Evolutionary conservation across 2,329 filamentous ascomycete genomes (phyloP).

Genomic region (Aureobasidium sp.): DNA sequence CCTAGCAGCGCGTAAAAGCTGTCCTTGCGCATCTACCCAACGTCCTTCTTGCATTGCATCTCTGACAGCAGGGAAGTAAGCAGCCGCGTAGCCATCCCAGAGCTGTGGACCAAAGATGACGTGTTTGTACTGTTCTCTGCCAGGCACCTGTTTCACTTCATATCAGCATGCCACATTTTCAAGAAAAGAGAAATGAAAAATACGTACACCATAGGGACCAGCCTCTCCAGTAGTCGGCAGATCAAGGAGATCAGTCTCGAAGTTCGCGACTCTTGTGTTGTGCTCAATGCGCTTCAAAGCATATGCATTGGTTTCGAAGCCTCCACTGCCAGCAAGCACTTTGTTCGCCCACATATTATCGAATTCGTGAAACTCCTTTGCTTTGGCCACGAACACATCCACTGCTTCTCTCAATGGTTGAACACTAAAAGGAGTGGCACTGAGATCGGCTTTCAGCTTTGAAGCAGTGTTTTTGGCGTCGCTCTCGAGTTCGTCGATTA

Average conservation of each 20-base stretch:
- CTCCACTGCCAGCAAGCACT: conserved; percentile 58
- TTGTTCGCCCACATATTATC: conserved; percentile 68
- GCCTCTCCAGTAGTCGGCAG: conserved; percentile 47
- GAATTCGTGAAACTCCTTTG: conserved; percentile 65
- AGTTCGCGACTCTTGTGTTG: conserved; percentile 70
- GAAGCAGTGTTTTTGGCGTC: conserved; percentile 47
- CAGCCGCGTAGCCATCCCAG: conserved; percentile 63
- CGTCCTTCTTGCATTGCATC: conserved; percentile 68
- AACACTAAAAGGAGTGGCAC: conserved; percentile 42
- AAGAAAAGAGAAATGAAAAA: background rate
- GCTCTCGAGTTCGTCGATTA: conserved; percentile 58
- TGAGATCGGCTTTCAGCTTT: background rate
- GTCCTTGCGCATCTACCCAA: conserved; percentile 59
- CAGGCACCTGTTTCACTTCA: conserved; percentile 56
- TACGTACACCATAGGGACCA: conserved; percentile 56
- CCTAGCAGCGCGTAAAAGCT: conserved; percentile 63
- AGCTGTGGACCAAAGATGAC: conserved; percentile 77
- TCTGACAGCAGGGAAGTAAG: conserved; percentile 74
- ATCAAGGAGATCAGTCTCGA: conserved; percentile 80
- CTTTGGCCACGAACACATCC: conserved; percentile 50
- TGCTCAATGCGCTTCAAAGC: conserved; percentile 63
- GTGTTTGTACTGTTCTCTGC: conserved; percentile 90
- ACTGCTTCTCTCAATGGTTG: conserved; percentile 57
- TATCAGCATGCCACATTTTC: background rate
- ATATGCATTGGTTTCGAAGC: conserved; percentile 66